Conservation (phyloP, 305 asterid genomes). For the Fraxinus latifolia region DNA sequence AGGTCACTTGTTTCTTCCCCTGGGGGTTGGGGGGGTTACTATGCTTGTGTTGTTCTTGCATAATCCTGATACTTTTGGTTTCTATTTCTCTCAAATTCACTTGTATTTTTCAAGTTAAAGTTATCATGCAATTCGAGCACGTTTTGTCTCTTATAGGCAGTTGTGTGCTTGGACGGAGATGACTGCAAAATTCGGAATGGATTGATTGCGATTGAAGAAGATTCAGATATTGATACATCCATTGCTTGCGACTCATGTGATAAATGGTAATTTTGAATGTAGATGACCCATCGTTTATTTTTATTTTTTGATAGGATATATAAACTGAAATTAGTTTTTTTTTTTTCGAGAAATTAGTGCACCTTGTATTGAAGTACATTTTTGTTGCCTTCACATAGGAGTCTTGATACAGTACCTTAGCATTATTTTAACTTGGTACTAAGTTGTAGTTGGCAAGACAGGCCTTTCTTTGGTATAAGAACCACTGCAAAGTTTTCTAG, state of each 20-base stretch:
- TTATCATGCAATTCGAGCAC: slow-evolving; percentile 31
- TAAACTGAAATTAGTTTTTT: neutral
- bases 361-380: neutral
- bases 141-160: slow-evolving; percentile 73
- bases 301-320: neutral
- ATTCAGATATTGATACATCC: slow-evolving; percentile 82
- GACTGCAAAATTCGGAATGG: slow-evolving; percentile 84
- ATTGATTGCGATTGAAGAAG: slow-evolving; percentile 61
- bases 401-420: slow-evolving; percentile 15
- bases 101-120: slow-evolving; percentile 5
- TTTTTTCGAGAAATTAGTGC: neutral
- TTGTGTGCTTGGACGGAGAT: slow-evolving; percentile 93
- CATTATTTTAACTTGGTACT: neutral
- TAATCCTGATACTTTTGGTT: slow-evolving; percentile 10
- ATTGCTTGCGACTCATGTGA: slow-evolving; percentile 99
- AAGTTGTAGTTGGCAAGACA: neutral
- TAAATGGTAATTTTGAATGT: slow-evolving; percentile 54
- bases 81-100: neutral
- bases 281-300: neutral
- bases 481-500: neutral
- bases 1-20: slow-evolving; percentile 2
- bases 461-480: slow-evolving; percentile 1
- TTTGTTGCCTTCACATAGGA: slow-evolving; percentile 9
- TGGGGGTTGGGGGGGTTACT: slow-evolving; percentile 10
- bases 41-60: neutral